A percentile compares a stretch with the other conserved stretches of the same genome.
Evolutionary conservation across 129 eudicot genomes (phyloP).

Genomic region (Artemisia argyi): DNA sequence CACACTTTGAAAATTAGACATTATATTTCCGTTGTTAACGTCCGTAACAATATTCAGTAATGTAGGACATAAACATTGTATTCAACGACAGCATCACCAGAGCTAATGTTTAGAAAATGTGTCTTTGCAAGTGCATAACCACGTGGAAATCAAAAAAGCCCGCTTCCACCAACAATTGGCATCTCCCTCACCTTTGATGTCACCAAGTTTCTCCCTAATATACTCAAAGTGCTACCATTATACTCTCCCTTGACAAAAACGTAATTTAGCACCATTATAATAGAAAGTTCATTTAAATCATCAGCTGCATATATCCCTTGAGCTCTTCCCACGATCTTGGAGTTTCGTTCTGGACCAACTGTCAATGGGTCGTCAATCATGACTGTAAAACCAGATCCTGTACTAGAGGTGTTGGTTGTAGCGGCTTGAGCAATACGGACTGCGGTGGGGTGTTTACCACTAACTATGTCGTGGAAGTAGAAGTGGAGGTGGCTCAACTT

Average conservation of each 20-base stretch:
- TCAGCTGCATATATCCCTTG: slow-evolving; percentile 45
- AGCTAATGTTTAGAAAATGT: slow-evolving; percentile 3
- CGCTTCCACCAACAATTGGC: slow-evolving; percentile 47
- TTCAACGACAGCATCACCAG: slow-evolving; percentile 42
- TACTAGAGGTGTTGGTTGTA: slow-evolving; percentile 15
- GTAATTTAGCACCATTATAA: slow-evolving; percentile 30
- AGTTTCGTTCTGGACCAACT: slow-evolving; percentile 26
- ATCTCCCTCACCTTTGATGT: slow-evolving; percentile 29
- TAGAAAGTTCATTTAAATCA: not conserved
- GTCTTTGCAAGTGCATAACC: slow-evolving; percentile 47
- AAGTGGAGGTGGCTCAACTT: slow-evolving; percentile 26
- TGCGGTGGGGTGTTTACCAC: slow-evolving; percentile 18
- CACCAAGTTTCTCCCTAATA: slow-evolving; percentile 31
- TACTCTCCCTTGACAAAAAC: slow-evolving; percentile 33
- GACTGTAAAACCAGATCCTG: slow-evolving; percentile 24
- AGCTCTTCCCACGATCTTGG: slow-evolving; percentile 33
- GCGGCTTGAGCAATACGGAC: slow-evolving; percentile 21
- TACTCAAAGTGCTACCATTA: slow-evolving; percentile 39
- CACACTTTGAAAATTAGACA: not conserved
- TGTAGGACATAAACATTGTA: slow-evolving; percentile 38
- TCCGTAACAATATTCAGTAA: not conserved
- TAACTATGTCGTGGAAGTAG: slow-evolving; percentile 26
- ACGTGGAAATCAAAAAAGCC: slow-evolving; percentile 40
- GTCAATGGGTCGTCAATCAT: slow-evolving; percentile 41
- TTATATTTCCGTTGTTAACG: not conserved